Base-by-base conservation (phyloP, 2,329 filamentous ascomycete genomes). In the Aspergillus versicolor region DNA sequence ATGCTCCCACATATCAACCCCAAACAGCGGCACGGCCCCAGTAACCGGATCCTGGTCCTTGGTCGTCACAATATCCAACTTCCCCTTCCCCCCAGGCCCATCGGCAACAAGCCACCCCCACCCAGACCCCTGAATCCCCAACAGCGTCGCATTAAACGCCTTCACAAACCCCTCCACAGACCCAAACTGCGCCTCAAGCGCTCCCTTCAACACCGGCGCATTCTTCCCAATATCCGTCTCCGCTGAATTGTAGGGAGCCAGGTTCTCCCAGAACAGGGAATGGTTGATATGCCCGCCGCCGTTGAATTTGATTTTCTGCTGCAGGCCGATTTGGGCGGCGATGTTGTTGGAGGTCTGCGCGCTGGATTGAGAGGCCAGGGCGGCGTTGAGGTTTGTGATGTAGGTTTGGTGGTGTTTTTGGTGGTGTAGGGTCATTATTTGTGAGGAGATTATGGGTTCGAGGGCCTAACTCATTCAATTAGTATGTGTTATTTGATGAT, bases 391-490 rank as follows among this genome's bases (percentile, higher is more conserved):
- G 72, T 90, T 90, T 74, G 88, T 94, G 67, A 96, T 89, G 76
- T 96, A 96, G 68, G 92, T 91, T 77, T 93, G 88, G 80, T 96
- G 92, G 81, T 96, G 92, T 79, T 93, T 95, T 77, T 84, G 85
- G 84, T 96, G 90, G 81, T 96, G 92, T 32, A 96, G 85, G 79
- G 95, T 89, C 92, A 96, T 96, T 79, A 96, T 96, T 77, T 93
- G 85, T 72, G 88, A 87, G 41, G 89, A 92, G 81, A 96, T 83
- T 73, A 81, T 72, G 64, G 83, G 84, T 79, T 97, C 93, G 67
- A 97, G 90, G 45, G 92, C 93, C 80, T 67, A 1, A 2, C 81
- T 37, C 53, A 40, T 46, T 12, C 15, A 34, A n/a, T 38, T 48
- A 37, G 30, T 6, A 11, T 32, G 4, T 6, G 22, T 15, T 15